Conservation (phyloP, 495 filamentous ascomycete genomes). For the Penicillium argentinense region DNA sequence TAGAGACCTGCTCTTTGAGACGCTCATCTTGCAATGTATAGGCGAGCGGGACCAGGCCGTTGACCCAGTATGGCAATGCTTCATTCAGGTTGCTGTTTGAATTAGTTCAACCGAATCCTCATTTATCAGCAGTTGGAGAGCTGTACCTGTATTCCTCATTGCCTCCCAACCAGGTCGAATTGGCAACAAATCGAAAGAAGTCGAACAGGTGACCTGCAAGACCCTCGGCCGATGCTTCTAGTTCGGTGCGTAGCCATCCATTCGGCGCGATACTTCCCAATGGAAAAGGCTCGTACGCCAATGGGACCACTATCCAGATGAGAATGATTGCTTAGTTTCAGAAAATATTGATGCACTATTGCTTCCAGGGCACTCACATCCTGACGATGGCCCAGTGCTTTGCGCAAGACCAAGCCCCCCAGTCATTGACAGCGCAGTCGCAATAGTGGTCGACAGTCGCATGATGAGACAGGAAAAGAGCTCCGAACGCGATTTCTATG, state of each 20-base stretch:
- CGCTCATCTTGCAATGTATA: constrained; percentile 53
- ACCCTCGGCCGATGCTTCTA: constrained; percentile 52
- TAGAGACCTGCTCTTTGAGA: constrained; percentile 55
- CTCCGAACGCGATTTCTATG: no score
- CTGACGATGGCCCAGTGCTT: neutral
- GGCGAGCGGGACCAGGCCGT: constrained; percentile 64
- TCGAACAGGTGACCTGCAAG: constrained; percentile 60
- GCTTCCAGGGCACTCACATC: no score
- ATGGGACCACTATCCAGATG: constrained; percentile 32
- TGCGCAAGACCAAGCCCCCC: neutral
- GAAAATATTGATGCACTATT: no score
- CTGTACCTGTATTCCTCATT: constrained; percentile 41
- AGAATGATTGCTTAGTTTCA: neutral
- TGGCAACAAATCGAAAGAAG: constrained; percentile 57
- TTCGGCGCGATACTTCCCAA: constrained; percentile 57
- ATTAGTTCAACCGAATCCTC: neutral
- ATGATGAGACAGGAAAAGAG: no score
- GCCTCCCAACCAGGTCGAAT: constrained; percentile 58
- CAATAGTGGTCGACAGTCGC: no score
- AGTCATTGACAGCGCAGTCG: neutral
- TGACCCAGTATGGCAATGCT: constrained; percentile 65
- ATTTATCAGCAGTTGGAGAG: neutral
- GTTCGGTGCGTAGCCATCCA: constrained; percentile 62
- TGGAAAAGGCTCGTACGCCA: constrained; percentile 48
- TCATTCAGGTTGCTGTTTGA: constrained; percentile 55